Conservation (phyloP, 805 yeast genomes). For the Monosporozyma servazzii region DNA sequence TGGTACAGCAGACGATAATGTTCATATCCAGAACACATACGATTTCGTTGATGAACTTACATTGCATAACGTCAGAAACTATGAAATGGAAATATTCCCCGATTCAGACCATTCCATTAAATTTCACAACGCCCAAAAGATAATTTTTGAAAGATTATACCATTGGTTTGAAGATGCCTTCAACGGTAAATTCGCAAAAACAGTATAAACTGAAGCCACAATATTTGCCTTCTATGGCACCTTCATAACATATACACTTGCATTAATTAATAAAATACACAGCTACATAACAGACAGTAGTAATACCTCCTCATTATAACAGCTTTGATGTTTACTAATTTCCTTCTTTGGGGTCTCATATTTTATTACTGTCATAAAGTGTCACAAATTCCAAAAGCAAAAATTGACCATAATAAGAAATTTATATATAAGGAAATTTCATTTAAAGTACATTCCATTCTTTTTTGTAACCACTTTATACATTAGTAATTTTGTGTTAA, state of each 20-base stretch:
- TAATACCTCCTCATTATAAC: not conserved
- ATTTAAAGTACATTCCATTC: not conserved
- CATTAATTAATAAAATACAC: not conserved
- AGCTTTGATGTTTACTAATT: not conserved
- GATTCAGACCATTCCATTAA: slow-evolving; percentile 83
- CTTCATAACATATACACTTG: not conserved
- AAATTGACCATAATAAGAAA: not conserved
- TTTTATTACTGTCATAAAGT: not conserved
- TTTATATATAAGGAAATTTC: not conserved
- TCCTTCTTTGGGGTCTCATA: not conserved
- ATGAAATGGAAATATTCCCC: slow-evolving; percentile 82
- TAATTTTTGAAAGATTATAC: slow-evolving; percentile 63
- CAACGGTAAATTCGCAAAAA: slow-evolving; percentile 25
- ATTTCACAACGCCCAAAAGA: slow-evolving; percentile 67
- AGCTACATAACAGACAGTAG: not conserved
- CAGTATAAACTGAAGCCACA: not conserved
- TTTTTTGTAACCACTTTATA: not conserved
- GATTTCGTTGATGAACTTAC: slow-evolving; percentile 54
- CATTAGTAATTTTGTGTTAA: not conserved
- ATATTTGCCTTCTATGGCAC: not conserved
- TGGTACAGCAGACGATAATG: slow-evolving; percentile 81
- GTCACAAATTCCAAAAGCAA: not conserved
- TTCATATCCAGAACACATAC: slow-evolving; percentile 63
- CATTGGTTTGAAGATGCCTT: slow-evolving; percentile 62
- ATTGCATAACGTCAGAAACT: slow-evolving; percentile 48